Evolutionary conservation across 495 filamentous ascomycete genomes (phyloP), one percentile per base, ranked within the genome.

Genomic region (Lepraria neglecta): DNA sequence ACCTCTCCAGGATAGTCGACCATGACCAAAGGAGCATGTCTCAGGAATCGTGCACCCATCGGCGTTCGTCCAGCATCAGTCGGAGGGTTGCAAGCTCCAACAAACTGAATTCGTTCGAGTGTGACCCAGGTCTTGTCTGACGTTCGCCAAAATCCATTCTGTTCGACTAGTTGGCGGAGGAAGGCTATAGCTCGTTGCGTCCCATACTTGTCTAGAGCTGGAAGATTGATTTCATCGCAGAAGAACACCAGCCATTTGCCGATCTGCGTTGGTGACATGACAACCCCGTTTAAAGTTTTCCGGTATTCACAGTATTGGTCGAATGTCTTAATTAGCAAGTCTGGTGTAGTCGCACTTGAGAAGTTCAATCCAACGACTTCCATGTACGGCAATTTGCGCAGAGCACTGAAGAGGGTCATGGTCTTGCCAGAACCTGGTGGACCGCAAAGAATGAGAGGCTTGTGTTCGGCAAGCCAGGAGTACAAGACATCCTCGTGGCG

Each of bases 241-340:
- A 99, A 99, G 50, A 99, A 80, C 38, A 99, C 94, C 31, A 99
- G 80, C 94, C 94, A 99, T 66, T 95, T 87, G 35, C 94, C 94
- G 69, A 99, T 92, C 69, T 97, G 95, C 50, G 85, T 94, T 3
- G 94, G 94, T 52, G 92, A 96, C 70, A 99, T 87, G 64, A 96
- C 87, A 28, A 97, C 90, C 51, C 94, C 94, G 67, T 92, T 97
- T 28, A 97, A 77, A 17, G 94, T 97, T 80, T 97, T 97, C 75
- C 90, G 90, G 74, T 99, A 99, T 73, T 99, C 94, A 73, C 94
- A 99, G 71, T 99, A 97, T 72, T 99, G 94, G 75, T 97, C 94
- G 64, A 99, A 96, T 0, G 95, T 97, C 80, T 97, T 97, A 75
- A 99, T 89, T 64, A 99, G 82, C 28, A 99, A 83, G 74, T 97